These are phyloP conservation scores for Coemansia sp. DNA, from an alignment of 192 early-diverging fungal genomes.

Conservation along the genomic window DNA sequence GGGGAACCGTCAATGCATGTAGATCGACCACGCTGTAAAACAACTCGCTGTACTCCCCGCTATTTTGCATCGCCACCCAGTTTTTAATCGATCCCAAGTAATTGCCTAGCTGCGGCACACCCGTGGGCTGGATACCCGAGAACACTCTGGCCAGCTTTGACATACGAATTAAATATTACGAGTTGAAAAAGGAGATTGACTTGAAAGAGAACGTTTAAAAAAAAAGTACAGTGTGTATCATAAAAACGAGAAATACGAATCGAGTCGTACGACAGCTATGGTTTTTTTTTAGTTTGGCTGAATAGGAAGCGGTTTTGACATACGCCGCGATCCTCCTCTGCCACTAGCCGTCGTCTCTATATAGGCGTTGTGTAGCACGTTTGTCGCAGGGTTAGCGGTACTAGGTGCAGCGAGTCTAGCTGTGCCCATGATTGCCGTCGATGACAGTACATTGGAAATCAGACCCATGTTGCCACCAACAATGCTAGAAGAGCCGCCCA, in stretches of 20 bases:
- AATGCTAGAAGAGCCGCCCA: slow-evolving; percentile 5
- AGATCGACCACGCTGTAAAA: slow-evolving; percentile 87
- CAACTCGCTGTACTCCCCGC: slow-evolving; percentile 39
- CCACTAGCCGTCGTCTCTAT: slow-evolving; percentile 19
- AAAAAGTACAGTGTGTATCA: slow-evolving; percentile 6
- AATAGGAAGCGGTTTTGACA: slow-evolving; percentile 25
- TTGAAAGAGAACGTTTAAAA: not conserved
- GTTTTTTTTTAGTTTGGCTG: slow-evolving; percentile 7
- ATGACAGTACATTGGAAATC: slow-evolving; percentile 12
- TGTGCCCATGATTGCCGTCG: slow-evolving; percentile 10
- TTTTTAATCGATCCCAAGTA: slow-evolving; percentile 88
- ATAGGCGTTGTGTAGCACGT: slow-evolving; percentile 16
- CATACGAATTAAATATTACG: not conserved
- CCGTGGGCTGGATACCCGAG: slow-evolving; percentile 94
- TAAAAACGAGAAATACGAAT: not conserved
- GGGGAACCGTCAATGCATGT: slow-evolving; percentile 81
- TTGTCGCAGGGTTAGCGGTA: not conserved
- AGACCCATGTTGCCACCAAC: slow-evolving; percentile 15
- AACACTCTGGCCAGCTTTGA: slow-evolving; percentile 51
- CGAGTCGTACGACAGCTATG: slow-evolving; percentile 1
- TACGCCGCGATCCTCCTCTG: slow-evolving; percentile 8
- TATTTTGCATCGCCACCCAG: slow-evolving; percentile 79
- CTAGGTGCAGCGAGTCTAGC: slow-evolving; percentile 7
- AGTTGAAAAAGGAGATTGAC: not conserved
- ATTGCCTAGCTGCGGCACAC: slow-evolving; percentile 90